phyloP scores from a whole-genome alignment of 2,329 filamentous ascomycete species.

The Rhynchosporium secalis region DNA sequence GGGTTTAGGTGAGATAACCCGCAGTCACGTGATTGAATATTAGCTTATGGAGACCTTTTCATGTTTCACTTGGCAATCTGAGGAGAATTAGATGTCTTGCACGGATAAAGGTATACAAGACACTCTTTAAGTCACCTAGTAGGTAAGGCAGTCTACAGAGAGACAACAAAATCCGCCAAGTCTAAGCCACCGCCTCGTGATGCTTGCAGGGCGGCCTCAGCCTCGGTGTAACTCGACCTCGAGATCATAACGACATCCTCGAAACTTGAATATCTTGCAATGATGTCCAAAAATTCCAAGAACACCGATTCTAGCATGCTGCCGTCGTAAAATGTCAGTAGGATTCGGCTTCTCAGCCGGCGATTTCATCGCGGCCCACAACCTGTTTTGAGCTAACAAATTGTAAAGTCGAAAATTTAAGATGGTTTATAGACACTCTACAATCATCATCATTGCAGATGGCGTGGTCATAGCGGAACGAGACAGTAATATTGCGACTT shows the following conservation, averaged over 20 bases:
- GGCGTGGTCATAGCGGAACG: not conserved
- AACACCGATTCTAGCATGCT: not conserved
- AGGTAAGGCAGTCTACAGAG: not conserved
- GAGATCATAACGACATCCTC: not conserved
- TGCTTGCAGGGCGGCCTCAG: not conserved
- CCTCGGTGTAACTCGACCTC: not conserved
- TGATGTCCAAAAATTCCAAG: not conserved
- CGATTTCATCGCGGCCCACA: conserved; percentile 35
- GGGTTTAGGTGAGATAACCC: not conserved
- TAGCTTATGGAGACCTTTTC: not conserved
- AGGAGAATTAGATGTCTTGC: not conserved
- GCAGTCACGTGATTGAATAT: too few species aligned
- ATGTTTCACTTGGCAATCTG: not conserved
- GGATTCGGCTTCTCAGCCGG: conserved; percentile 33
- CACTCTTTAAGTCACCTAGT: not conserved
- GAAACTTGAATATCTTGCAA: not conserved
- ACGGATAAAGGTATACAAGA: not conserved
- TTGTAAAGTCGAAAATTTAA: conserved; percentile 1
- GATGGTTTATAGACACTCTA: conserved; percentile 11
- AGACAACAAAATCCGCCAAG: not conserved
- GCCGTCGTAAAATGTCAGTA: conserved; percentile 2
- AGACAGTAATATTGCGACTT: not conserved
- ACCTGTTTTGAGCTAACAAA: conserved; percentile 1
- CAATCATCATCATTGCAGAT: not conserved
- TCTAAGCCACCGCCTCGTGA: conserved; percentile 3